phyloP scores from a whole-genome alignment of 352 stramenopile genomes.

The Globisporangium acanthophoron region DNA sequence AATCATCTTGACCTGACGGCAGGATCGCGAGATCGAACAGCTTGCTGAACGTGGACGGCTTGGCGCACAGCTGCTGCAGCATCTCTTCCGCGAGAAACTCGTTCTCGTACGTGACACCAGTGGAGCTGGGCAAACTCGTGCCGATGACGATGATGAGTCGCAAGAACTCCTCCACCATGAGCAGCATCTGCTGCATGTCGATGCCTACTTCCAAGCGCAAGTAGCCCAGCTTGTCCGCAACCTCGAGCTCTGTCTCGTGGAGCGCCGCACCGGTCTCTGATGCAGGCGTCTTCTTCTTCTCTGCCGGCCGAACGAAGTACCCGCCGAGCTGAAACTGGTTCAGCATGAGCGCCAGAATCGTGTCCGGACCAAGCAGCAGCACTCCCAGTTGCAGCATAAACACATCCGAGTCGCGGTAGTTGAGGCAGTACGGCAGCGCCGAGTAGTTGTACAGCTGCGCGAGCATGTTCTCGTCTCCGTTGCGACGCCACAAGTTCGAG shows the following conservation, averaged over 20 bases:
- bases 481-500: conserved; percentile 81
- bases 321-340: conserved; percentile 72
- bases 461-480: conserved; percentile 88
- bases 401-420: conserved; percentile 78
- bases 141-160: conserved; percentile 72
- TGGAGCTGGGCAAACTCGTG: conserved; percentile 62
- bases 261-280: background rate
- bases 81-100: conserved; percentile 80
- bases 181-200: conserved; percentile 60
- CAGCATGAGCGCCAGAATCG: conserved; percentile 59
- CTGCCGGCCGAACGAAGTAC: conserved; percentile 42
- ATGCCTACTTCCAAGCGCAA: conserved; percentile 48
- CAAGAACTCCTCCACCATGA: conserved; percentile 83
- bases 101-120: conserved; percentile 56
- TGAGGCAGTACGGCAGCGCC: conserved; percentile 79
- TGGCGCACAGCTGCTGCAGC: conserved; percentile 78
- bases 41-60: conserved; percentile 77
- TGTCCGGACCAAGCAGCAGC: conserved; percentile 57
- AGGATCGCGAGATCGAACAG: conserved; percentile 77
- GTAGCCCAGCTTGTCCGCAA: conserved; percentile 33
- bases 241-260: conserved; percentile 10
- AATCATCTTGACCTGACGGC: conserved; percentile 78
- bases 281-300: background rate
- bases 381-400: conserved; percentile 77
- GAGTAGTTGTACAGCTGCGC: conserved; percentile 89